Evolutionary conservation across 176 grass and related monocot species (phyloP), one percentile per base, ranked within the genome.

Genomic region (Typha latifolia): DNA sequence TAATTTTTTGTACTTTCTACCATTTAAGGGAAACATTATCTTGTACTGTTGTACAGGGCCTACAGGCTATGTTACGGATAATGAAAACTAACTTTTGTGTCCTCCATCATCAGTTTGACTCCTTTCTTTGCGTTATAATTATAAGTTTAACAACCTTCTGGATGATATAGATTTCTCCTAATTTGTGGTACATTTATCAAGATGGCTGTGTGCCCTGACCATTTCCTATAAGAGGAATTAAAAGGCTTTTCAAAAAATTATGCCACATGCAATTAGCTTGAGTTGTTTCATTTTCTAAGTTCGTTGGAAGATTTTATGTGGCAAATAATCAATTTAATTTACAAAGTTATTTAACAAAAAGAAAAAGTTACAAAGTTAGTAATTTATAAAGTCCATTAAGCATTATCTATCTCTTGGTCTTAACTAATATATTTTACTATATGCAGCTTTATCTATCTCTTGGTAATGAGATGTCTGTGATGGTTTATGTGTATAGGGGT

Each of bases 401-500:
- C 24, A 1, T 26, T 26, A 26, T 26, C 24, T 26, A 26, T 26
- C 24, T 26, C 24, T 26, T 26, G 24, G n/a, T 48, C 48, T 66
- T 12, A 48, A 49, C 1, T 14, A 22, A 66, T 66, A 48, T 47
- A 48, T 12, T 66, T 48, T 12, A 18, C 2, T 51, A 26, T 16
- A 10, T 32, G 3, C 19, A 66, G 34, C 19, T 6, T 56, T 10
- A 5, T 56, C 19, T 56, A 20, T 56, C 52, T 56, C 52, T 56
- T 56, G 52, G 52, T 20, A 18, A 18, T 56, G 19, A 3, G 7
- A 21, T 29, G n/a, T 69, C 73, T 62, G 52, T 73, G 4, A 26
- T 26, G 24, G 24, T 26, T 26, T 26, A 48, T 53, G 13, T 62
- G 47, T 78, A 78, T 67, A 97, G 94, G 94, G 53, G 83, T 82